Conservation (phyloP, 352 stramenopile species). For the Globisporangium heterothallicum region DNA sequence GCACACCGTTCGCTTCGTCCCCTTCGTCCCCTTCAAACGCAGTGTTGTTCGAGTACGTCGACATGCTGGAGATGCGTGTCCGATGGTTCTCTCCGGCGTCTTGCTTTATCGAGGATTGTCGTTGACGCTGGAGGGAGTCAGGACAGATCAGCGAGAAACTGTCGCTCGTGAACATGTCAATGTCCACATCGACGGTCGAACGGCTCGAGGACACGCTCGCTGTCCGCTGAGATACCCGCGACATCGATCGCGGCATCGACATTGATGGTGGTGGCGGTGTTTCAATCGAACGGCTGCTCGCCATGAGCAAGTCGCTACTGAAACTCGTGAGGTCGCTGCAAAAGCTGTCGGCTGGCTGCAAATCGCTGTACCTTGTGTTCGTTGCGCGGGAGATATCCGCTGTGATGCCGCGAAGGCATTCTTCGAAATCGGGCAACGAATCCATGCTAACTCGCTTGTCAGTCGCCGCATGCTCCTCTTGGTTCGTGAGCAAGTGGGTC, state of each 20-base stretch:
- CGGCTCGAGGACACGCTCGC: slow-evolving; percentile 8
- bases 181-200: slow-evolving; percentile 40
- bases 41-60: slow-evolving; percentile 27
- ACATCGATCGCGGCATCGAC: not conserved
- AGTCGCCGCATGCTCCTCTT: not conserved
- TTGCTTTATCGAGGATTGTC: slow-evolving; percentile 20
- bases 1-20: slow-evolving; percentile 3
- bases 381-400: slow-evolving; percentile 34
- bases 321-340: slow-evolving; percentile 8
- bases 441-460: slow-evolving; percentile 16
- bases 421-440: slow-evolving; percentile 32
- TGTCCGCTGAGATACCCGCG: not conserved
- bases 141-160: slow-evolving; percentile 53
- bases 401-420: slow-evolving; percentile 52
- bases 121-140: slow-evolving; percentile 25
- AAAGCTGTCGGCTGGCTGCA: slow-evolving; percentile 6
- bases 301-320: slow-evolving; percentile 5
- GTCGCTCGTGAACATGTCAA: slow-evolving; percentile 40
- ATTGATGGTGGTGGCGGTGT: not conserved
- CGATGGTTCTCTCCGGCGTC: slow-evolving; percentile 41
- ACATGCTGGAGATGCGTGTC: slow-evolving; percentile 33
- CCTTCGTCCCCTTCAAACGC: slow-evolving; percentile 24
- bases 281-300: not conserved
- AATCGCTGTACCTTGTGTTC: slow-evolving; percentile 12
- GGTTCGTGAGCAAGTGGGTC: slow-evolving; percentile 10